A percentile compares a stretch with the other conserved stretches of the same genome.
Evolutionary conservation across 164 flowering plant species (phyloP).

Genomic region (Santalum album): DNA sequence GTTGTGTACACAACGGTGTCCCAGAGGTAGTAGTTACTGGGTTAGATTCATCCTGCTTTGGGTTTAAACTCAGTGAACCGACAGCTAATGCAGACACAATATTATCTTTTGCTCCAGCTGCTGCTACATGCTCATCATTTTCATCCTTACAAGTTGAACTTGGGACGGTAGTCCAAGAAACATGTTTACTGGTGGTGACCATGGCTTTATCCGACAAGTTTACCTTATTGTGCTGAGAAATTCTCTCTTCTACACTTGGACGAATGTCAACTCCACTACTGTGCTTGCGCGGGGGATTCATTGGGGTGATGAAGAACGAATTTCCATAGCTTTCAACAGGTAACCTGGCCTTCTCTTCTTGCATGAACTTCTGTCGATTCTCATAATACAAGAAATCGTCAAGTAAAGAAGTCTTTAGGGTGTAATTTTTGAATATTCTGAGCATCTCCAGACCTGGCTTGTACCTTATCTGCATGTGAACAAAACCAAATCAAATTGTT

Average conservation of each 20-base stretch:
- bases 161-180: conserved; percentile 3
- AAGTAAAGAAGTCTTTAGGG: conserved; percentile 44
- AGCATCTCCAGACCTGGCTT: conserved; percentile 73
- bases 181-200: conserved; percentile 9
- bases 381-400: conserved; percentile 76
- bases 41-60: conserved; percentile 20
- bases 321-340: conserved; percentile 27
- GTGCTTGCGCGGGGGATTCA: conserved; percentile 31
- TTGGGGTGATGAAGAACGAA: conserved; percentile 26
- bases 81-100: conserved; percentile 25
- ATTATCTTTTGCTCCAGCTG: conserved; percentile 22
- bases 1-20: conserved; percentile 3
- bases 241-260: conserved; percentile 15
- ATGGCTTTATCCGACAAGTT: conserved; percentile 10
- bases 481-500: not conserved
- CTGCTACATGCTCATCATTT: too few species aligned
- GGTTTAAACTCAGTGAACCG: conserved; percentile 39
- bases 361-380: conserved; percentile 52
- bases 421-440: conserved; percentile 49
- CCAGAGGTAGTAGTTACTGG: not conserved
- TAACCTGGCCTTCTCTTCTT: conserved; percentile 47
- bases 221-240: conserved; percentile 8
- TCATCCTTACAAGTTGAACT: conserved; percentile 2
- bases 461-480: conserved; percentile 40
- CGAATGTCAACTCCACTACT: conserved; percentile 14